phyloP scores from a whole-genome alignment of 106 monocot species.

The Hemerocallis citrina region DNA sequence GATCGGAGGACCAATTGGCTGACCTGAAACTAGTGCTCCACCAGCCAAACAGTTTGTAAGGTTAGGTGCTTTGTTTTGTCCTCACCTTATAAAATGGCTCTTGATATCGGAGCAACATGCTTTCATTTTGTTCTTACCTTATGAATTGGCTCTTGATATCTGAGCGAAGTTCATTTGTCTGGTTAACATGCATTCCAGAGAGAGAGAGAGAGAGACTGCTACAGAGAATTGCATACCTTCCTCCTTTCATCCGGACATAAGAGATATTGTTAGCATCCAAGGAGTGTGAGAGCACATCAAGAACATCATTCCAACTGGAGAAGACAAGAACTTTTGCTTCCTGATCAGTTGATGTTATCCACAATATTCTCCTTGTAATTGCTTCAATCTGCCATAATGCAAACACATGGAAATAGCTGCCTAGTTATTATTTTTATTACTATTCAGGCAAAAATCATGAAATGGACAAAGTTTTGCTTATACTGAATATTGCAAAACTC shows the following conservation, averaged over 20 bases:
- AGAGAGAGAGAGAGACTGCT: not conserved
- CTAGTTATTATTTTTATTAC: not conserved
- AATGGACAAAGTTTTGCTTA: not conserved
- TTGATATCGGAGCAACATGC: no score
- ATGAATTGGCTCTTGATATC: no score
- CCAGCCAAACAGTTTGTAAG: no score
- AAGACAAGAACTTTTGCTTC: slow-evolving; percentile 82
- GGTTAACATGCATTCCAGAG: not conserved
- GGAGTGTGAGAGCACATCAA: slow-evolving; percentile 83
- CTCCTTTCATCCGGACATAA: slow-evolving; percentile 93
- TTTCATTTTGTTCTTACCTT: no score
- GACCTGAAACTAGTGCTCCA: no score
- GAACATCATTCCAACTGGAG: slow-evolving; percentile 99
- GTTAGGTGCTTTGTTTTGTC: no score
- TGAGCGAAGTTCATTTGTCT: not conserved
- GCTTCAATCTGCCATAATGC: slow-evolving; percentile 64
- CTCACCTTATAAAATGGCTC: no score
- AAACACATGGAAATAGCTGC: not conserved
- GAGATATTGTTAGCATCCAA: slow-evolving; percentile 58
- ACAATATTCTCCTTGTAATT: slow-evolving; percentile 78
- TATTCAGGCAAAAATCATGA: not conserved
- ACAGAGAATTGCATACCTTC: slow-evolving; percentile 46
- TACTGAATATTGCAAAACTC: not conserved
- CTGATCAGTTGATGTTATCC: slow-evolving; percentile 55
- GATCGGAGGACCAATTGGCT: no score